phyloP scores from a whole-genome alignment of 441 rosid species.

The Aquilaria agallochum region DNA sequence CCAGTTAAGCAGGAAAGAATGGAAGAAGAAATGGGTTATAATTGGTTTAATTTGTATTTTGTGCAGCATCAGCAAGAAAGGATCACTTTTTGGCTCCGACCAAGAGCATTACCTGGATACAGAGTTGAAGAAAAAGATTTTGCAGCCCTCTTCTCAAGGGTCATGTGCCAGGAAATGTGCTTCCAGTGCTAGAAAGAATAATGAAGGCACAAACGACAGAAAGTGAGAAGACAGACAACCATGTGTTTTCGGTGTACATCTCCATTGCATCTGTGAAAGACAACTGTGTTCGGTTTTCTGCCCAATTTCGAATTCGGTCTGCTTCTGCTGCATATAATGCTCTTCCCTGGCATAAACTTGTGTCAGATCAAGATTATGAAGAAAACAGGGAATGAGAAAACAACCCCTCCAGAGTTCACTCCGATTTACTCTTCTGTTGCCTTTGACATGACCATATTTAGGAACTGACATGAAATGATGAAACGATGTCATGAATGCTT shows the following conservation, averaged over 20 bases:
- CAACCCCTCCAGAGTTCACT: no score
- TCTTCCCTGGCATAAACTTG: conserved; percentile 49
- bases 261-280: conserved; percentile 92
- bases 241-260: conserved; percentile 85
- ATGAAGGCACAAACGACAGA: conserved; percentile 90
- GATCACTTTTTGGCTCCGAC: no score
- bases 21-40: no score
- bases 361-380: no score
- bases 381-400: no score
- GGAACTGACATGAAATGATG: no score
- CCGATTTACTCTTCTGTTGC: no score
- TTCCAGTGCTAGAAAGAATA: conserved; percentile 71
- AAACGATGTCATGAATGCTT: background rate
- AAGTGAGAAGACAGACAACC: conserved; percentile 94
- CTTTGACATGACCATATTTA: no score
- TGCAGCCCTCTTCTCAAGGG: background rate
- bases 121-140: no score
- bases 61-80: no score
- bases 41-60: no score
- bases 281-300: conserved; percentile 76
- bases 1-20: no score
- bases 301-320: conserved; percentile 84
- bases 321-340: conserved; percentile 94
- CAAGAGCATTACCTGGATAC: background rate
- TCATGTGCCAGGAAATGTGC: conserved; percentile 57